Evolutionary conservation across 495 filamentous ascomycete species (phyloP), one percentile per base, ranked within the genome.

Genomic region (Neurospora sp.): DNA sequence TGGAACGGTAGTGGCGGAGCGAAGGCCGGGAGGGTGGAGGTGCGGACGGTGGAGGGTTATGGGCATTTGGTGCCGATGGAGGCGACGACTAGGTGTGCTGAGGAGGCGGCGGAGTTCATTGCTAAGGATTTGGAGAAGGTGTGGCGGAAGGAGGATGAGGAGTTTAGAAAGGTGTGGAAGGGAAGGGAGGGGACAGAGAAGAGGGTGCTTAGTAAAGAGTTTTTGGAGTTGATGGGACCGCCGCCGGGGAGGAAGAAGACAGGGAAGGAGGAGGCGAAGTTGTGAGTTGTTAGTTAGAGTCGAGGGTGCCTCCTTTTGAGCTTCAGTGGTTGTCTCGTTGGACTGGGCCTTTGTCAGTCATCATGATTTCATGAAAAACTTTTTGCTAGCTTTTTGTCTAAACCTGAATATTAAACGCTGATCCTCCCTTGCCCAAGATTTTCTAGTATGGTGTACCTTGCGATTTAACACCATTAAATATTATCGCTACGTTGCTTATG

Each of bases 31-130:
- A 83, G 90, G n/a, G 94, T 97, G 0, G 83, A 86, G 68, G 81
- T 90, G 70, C 89, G 92, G 3, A 83, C 88, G 17, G 78, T 98
- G 4, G 82, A 90, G 68, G 88, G 86, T 0, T 84, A 84, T 16
- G 93, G 96, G 1, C 96, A 99, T 82, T 80, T 98, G 40, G 87
- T 98, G 68, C 92, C 96, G 2, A 91, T 96, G 86, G 93, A 97
- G 79, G 86, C 87, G 69, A 90, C 90, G 14, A 82, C 76, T n/a
- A 83, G 87, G 73, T 90, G 88, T 68, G 92, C 91, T 8, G 84
- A 88, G 69, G 84, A 88, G 48, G 87, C 87, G 5, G 88, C 84
- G 2, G 78, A 75, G 3, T 97, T 91, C 87, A 77, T 96, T 53
- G 86, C 81, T 0, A 76, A 77, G 61, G 91, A 94, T 78, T 74